Conservation (phyloP, 1,139 yeast species). For the Taphrina communis region DNA sequence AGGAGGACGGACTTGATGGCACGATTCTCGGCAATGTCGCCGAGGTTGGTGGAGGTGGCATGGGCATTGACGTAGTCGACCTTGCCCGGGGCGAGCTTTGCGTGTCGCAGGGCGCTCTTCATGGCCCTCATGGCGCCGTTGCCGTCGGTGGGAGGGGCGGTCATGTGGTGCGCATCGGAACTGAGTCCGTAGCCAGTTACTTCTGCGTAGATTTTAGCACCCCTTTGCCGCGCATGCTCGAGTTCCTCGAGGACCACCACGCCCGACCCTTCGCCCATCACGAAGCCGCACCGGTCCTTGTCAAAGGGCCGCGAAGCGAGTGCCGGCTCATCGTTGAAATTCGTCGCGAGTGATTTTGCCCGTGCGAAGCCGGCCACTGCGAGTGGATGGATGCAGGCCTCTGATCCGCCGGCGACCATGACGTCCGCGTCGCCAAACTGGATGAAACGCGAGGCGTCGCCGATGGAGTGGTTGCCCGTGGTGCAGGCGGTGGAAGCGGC, state of each 20-base stretch:
- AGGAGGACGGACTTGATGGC: conserved; percentile 66
- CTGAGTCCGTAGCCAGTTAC: conserved; percentile 85
- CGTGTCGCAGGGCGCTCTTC: conserved; percentile 69
- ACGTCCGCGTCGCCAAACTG: conserved; percentile 79
- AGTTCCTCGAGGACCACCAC: conserved; percentile 66
- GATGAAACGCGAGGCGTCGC: conserved; percentile 87
- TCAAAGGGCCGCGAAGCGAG: conserved; percentile 90
- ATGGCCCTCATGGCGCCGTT: conserved; percentile 85
- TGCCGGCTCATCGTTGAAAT: conserved; percentile 64
- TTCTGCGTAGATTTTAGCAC: conserved; percentile 75
- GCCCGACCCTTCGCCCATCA: conserved; percentile 92
- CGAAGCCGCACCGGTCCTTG: conserved; percentile 77
- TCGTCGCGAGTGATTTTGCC: conserved; percentile 78
- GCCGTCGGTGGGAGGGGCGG: conserved; percentile 85
- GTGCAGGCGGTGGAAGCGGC: conserved; percentile 95
- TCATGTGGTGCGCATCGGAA: conserved; percentile 91
- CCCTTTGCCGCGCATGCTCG: conserved; percentile 72
- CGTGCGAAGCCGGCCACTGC: conserved; percentile 91
- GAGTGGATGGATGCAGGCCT: conserved; percentile 83
- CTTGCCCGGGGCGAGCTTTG: conserved; percentile 56
- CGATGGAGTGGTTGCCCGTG: conserved; percentile 90
- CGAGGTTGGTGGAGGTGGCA: conserved; percentile 89
- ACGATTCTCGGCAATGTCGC: conserved; percentile 83
- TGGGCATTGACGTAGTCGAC: conserved; percentile 91
- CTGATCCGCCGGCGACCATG: conserved; percentile 93